Evolutionary conservation across 441 rosid species (phyloP).

Genomic region (Eruca vesicaria): DNA sequence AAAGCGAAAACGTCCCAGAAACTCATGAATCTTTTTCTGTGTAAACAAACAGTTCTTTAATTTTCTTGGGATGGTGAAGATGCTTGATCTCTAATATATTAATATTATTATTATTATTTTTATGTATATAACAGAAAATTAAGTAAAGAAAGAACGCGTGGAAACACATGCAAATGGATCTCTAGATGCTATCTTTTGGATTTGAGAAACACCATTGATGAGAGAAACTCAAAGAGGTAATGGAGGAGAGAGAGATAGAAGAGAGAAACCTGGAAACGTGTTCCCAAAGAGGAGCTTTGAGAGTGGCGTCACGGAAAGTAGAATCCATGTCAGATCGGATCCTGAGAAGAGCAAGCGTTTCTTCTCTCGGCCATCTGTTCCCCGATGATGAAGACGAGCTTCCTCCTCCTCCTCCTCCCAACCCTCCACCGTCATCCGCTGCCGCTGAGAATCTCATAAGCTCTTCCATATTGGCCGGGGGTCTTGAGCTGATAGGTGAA

Average conservation of each 20-base stretch:
- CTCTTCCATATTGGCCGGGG: conserved; percentile 67
- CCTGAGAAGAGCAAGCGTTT: conserved; percentile 68
- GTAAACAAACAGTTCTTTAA: conserved; percentile 24
- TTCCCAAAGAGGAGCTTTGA: conserved; percentile 89
- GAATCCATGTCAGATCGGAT: conserved; percentile 91
- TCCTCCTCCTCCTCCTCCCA: conserved; percentile 44
- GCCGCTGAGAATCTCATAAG: conserved; percentile 49
- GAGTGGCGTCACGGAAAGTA: conserved; percentile 70
- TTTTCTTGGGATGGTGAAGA: conserved; percentile 32
- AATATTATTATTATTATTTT: not conserved
- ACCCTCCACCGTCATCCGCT: conserved; percentile 37
- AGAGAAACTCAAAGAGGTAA: not conserved
- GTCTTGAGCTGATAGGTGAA: conserved; percentile 84
- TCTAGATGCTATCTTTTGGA: not conserved
- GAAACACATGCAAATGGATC: conserved; percentile 39
- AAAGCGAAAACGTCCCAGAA: conserved; percentile 38
- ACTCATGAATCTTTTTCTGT: conserved; percentile 29
- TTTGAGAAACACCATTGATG: conserved; percentile 20
- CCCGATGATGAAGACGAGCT: conserved; percentile 46
- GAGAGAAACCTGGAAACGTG: conserved; percentile 69
- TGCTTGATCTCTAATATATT: conserved; percentile 28
- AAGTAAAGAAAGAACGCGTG: not conserved
- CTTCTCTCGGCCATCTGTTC: conserved; percentile 84
- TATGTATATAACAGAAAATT: not conserved
- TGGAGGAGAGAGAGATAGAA: not conserved